Base-by-base conservation (phyloP, 495 filamentous ascomycete species). In the Annulohypoxylon nitens region DNA sequence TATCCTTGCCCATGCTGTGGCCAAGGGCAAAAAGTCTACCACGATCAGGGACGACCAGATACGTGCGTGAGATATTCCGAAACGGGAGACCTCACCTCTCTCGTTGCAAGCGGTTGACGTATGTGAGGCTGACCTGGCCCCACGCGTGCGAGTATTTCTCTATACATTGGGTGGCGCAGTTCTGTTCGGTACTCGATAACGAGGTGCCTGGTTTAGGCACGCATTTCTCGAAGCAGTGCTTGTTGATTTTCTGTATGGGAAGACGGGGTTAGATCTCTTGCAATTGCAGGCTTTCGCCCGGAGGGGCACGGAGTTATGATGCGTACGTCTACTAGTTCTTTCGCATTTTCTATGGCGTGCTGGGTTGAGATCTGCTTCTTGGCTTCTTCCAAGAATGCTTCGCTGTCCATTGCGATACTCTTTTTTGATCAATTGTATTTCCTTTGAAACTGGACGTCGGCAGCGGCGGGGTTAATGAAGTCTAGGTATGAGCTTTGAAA, bases 71-170 rank as follows among this genome's bases (percentile, higher is more conserved):
- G 9, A 7, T 20, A 30, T 53, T 7, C 2, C 7, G 23, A 16
- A 26, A 37, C 11, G 25, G 16, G 34, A 5, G 37, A 11, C 7
- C 58, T 64, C 47, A 72, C 45, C 79, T 69, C 61, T 93, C 91
- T 65, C 86, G 83, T 77, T 93, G 90, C 81, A 97, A 86, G 75
- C 93, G 87, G 55, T 76, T 76, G 71, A 97, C 86, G 79, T 97
- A 97, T 26, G 90, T 85, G 67, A 86, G 78, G 81, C 90, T 93
- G 66, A 97, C 92, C 64, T 86, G 84, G 81, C 98, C 97, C 97
- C 97, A 99, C 36, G 93, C 88, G 25, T 86, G 82, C 87, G 98
- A 97, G 85, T 99, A 99, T 84, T 99, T 99, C 79, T 98, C 93
- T 92, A 97, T 96, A 85, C 96, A 99, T 69, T 86, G 83, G 6